These are phyloP conservation scores for Medicago ruthenica DNA, from an alignment of 306 rosid genomes.

Conservation along the genomic window DNA sequence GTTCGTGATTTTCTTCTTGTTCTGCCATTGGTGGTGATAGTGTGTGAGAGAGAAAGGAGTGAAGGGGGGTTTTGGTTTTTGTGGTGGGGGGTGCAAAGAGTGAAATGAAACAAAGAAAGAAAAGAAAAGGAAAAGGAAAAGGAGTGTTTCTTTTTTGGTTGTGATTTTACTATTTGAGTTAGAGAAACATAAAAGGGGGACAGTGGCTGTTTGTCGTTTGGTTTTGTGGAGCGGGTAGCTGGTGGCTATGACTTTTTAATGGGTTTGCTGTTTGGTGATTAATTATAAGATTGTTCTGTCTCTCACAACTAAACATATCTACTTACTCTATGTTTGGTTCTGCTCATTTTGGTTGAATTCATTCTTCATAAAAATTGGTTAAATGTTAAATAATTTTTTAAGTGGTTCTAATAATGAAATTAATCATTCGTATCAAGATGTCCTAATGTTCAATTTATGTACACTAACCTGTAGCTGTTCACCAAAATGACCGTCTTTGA, in stretches of 20 bases:
- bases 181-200: neutral
- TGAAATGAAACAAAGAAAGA: neutral
- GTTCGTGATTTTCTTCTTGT: slow-evolving; percentile 23
- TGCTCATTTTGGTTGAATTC: too few species aligned
- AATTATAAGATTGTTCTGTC: neutral
- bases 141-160: neutral
- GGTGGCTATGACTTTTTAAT: neutral
- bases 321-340: neutral
- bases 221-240: slow-evolving; percentile 2
- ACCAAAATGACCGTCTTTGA: neutral
- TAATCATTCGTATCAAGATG: too few species aligned
- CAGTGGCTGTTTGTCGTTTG: slow-evolving; percentile 40
- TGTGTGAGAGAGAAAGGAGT: neutral
- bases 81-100: neutral
- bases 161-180: neutral
- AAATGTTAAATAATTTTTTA: too few species aligned
- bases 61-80: neutral
- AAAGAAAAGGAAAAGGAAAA: neutral
- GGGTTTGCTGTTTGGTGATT: neutral
- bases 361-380: too few species aligned
- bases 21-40: slow-evolving; percentile 36
- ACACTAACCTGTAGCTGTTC: neutral
- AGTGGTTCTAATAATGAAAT: too few species aligned
- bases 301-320: neutral
- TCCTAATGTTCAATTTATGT: neutral